These are phyloP conservation scores for Cercospora zeina DNA, from an alignment of 2,329 filamentous ascomycete genomes.

Conservation along the genomic window DNA sequence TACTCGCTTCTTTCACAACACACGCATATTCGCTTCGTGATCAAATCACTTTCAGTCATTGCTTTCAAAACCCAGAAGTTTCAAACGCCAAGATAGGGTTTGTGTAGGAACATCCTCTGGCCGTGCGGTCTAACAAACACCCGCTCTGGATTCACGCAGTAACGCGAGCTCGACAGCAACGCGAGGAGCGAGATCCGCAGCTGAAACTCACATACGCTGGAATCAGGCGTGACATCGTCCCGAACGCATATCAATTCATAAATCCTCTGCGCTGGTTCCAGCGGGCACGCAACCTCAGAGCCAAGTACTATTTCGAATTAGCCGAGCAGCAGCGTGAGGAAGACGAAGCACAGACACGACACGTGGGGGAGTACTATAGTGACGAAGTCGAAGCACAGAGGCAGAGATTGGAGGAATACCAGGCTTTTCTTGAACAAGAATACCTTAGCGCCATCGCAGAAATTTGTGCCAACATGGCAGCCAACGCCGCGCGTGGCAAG, in stretches of 20 bases:
- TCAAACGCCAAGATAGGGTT: constrained; percentile 1
- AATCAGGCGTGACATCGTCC: background rate
- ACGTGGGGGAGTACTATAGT: background rate
- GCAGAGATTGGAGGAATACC: background rate
- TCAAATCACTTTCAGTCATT: background rate
- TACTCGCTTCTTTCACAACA: background rate
- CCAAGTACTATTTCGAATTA: background rate
- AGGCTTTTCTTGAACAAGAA: background rate
- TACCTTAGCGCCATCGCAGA: background rate
- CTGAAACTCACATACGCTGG: background rate
- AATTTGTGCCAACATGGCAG: constrained; percentile 45
- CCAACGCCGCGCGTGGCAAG: constrained; percentile 57
- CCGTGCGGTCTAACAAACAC: background rate
- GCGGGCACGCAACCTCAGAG: background rate
- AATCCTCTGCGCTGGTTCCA: background rate
- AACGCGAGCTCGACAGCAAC: constrained; percentile 6
- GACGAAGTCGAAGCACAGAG: background rate
- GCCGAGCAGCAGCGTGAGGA: background rate
- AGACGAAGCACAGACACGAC: background rate
- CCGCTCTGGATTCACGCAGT: constrained; percentile 9
- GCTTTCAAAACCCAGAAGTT: background rate
- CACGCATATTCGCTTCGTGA: background rate
- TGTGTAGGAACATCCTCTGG: constrained; percentile 11
- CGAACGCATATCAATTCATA: background rate
- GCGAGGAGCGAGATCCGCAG: background rate